Evolutionary conservation across 768 basidiomycete species (phyloP).

Genomic region (Termitomyces sp.): DNA sequence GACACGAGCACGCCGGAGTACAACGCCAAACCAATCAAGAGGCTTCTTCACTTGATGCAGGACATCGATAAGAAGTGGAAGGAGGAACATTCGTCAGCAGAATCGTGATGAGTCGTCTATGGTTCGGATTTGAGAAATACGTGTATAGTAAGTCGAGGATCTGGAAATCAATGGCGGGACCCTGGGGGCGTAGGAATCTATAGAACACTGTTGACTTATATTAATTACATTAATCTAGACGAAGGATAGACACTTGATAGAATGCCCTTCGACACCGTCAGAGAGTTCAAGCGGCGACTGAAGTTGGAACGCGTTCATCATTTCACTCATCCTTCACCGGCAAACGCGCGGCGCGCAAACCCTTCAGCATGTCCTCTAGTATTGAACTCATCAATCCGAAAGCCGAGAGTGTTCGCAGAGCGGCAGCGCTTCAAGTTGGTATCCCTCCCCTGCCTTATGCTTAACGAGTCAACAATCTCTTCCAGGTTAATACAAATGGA

Average conservation of each 20-base stretch:
- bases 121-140: background rate
- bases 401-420: conserved; percentile 88
- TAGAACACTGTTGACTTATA: background rate
- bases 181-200: background rate
- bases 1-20: conserved; percentile 38
- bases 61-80: conserved; percentile 44
- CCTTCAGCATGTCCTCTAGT: conserved; percentile 56
- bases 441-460: conserved; percentile 2
- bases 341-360: conserved; percentile 23
- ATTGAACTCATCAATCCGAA: conserved; percentile 97
- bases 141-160: background rate
- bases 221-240: too few relatives aligned
- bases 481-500: conserved; percentile 85
- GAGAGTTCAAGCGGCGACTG: conserved; percentile 21
- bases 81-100: conserved; percentile 19
- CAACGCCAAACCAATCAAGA: conserved; percentile 43
- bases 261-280: background rate
- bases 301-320: conserved; percentile 20
- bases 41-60: conserved; percentile 44
- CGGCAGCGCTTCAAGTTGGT: conserved; percentile 83
- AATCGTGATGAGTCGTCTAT: too few relatives aligned
- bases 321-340: conserved; percentile 9
- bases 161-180: background rate
- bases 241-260: too few relatives aligned
- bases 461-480: conserved; percentile 14